Percentiles rank a stretch among this genome's conserved stretches.
Conservation (phyloP, 768 basidiomycete species). For the Tricholoma saponaceum region DNA sequence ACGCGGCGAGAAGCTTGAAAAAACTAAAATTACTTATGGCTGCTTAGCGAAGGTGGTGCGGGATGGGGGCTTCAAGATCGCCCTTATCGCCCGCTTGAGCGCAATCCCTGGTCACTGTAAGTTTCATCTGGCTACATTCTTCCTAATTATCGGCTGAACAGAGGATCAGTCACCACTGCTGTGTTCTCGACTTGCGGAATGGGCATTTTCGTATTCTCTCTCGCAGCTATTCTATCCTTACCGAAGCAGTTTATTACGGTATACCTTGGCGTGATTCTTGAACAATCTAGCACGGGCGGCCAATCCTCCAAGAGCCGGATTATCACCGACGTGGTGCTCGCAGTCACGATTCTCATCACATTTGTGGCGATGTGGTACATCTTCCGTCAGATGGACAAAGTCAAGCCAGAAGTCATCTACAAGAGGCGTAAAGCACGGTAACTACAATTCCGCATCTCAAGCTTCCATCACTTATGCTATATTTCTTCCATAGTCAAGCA, state of each 20-base stretch:
- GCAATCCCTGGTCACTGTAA: slow-evolving; percentile 85
- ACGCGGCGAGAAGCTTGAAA: slow-evolving; percentile 73
- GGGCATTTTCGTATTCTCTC: slow-evolving; percentile 67
- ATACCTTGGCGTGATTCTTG: slow-evolving; percentile 82
- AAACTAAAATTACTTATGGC: slow-evolving; percentile 52
- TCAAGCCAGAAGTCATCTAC: slow-evolving; percentile 65
- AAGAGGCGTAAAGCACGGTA: slow-evolving; percentile 69
- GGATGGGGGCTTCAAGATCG: slow-evolving; percentile 86
- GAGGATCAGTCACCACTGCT: slow-evolving; percentile 69
- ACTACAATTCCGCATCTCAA: slow-evolving; percentile 8
- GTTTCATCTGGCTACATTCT: slow-evolving; percentile 1
- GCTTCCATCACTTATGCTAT: neutral
- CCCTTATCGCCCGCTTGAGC: slow-evolving; percentile 70
- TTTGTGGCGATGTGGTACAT: slow-evolving; percentile 84
- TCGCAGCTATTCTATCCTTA: slow-evolving; percentile 78
- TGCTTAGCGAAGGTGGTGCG: slow-evolving; percentile 67
- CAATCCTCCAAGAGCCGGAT: slow-evolving; percentile 50
- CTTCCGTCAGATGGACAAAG: slow-evolving; percentile 61
- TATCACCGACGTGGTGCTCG: slow-evolving; percentile 67
- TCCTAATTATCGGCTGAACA: slow-evolving; percentile 1
- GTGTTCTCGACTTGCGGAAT: slow-evolving; percentile 90
- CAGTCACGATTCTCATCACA: slow-evolving; percentile 67
- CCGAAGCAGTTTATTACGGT: slow-evolving; percentile 93
- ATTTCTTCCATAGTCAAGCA: slow-evolving; percentile 40
- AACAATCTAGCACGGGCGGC: slow-evolving; percentile 40